A percentile compares a stretch with the other conserved stretches of the same genome.
Evolutionary conservation across 768 basidiomycete species (phyloP).

Genomic region (Russula earlei): DNA sequence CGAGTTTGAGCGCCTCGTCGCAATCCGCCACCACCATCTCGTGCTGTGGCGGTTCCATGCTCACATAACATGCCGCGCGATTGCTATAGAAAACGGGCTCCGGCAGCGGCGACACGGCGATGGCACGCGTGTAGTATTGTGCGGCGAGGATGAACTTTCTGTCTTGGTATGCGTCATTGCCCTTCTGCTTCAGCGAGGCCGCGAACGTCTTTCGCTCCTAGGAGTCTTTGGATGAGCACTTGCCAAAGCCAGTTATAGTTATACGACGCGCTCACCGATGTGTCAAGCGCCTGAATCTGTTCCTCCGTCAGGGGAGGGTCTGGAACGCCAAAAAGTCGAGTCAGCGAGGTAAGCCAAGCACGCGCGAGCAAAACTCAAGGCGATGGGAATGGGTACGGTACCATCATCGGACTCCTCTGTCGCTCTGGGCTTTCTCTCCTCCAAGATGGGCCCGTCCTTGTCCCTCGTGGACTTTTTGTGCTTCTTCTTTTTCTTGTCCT

Average conservation of each 20-base stretch:
- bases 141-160: constrained; percentile 52
- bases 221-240: neutral
- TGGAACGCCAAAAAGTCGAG: constrained; percentile 24
- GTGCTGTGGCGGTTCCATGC: constrained; percentile 76
- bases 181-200: constrained; percentile 56
- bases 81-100: constrained; percentile 96
- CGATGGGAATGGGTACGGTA: neutral
- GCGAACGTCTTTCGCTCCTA: constrained; percentile 64
- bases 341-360: constrained; percentile 15
- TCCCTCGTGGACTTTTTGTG: constrained; percentile 41
- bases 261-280: constrained; percentile 36
- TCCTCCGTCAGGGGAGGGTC: constrained; percentile 40
- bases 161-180: constrained; percentile 60
- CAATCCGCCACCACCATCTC: constrained; percentile 84
- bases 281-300: constrained; percentile 47
- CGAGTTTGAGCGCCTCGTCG: constrained; percentile 75
- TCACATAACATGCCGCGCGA: constrained; percentile 94
- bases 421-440: constrained; percentile 51
- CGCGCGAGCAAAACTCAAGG: constrained; percentile 1
- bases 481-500: constrained; percentile 44
- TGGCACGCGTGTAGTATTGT: constrained; percentile 65
- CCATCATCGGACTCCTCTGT: constrained; percentile 26
- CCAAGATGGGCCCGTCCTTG: constrained; percentile 65
- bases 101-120: constrained; percentile 61
- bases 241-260: neutral